Conservation (phyloP, 768 basidiomycete species). For the Termitomyces sp. region DNA sequence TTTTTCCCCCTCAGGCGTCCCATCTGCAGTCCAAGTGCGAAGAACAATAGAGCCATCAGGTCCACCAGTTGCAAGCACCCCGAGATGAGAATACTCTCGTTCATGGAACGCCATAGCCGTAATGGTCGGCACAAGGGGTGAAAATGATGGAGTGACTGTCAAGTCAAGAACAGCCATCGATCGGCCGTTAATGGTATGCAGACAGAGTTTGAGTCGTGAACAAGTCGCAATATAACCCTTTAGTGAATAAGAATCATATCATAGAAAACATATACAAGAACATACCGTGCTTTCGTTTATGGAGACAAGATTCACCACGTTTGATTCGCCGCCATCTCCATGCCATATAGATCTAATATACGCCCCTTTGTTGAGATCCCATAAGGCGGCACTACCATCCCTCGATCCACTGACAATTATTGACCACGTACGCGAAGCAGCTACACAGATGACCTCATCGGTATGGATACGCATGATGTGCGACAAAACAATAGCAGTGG, state of each 20-base stretch:
- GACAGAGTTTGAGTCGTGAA: constrained; percentile 59
- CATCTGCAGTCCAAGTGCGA: constrained; percentile 81
- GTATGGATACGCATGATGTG: constrained; percentile 82
- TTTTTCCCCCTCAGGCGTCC: constrained; percentile 57
- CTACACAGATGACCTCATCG: constrained; percentile 57
- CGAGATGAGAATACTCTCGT: constrained; percentile 75
- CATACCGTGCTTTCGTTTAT: constrained; percentile 86
- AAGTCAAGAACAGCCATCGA: constrained; percentile 70
- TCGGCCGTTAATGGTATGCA: constrained; percentile 85
- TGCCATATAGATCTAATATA: constrained; percentile 84
- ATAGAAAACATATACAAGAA: constrained; percentile 5
- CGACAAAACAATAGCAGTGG: constrained; percentile 36
- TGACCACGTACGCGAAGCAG: constrained; percentile 79
- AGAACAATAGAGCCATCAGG: constrained; percentile 72
- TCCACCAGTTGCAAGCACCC: constrained; percentile 76
- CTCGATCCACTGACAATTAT: constrained; percentile 76
- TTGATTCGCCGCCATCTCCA: constrained; percentile 29
- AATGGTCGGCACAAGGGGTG: constrained; percentile 46
- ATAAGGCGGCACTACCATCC: constrained; percentile 82
- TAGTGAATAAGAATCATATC: neutral
- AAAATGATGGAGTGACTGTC: constrained; percentile 34
- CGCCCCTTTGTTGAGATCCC: constrained; percentile 83
- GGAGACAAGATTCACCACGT: constrained; percentile 59
- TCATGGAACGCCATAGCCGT: constrained; percentile 84
- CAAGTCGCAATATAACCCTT: constrained; percentile 89